Evolutionary conservation across 2,329 filamentous ascomycete genomes (phyloP).

Genomic region (Talaromyces sp.): DNA sequence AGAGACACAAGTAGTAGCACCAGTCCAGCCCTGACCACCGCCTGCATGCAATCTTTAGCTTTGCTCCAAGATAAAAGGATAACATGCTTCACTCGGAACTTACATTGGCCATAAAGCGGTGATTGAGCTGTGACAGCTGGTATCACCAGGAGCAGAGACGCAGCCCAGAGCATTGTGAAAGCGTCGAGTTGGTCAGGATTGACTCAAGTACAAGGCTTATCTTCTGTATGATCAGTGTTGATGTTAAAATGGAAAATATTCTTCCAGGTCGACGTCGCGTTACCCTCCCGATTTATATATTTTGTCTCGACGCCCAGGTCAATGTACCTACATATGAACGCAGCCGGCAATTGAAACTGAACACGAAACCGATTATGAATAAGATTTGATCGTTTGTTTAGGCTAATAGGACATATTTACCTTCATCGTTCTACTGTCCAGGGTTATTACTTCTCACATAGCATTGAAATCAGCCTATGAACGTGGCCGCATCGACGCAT

Average conservation of each 20-base stretch:
- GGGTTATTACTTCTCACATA: background rate
- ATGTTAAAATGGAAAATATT: background rate
- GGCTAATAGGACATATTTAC: background rate
- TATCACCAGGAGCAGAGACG: slow-evolving; percentile 6
- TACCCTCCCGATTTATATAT: background rate
- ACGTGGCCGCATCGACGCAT: background rate
- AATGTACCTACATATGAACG: background rate
- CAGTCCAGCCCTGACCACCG: background rate
- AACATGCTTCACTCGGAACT: background rate
- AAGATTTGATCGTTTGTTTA: background rate
- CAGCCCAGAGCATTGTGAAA: slow-evolving; percentile 2
- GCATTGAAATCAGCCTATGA: background rate
- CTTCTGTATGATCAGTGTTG: background rate
- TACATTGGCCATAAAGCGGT: slow-evolving; percentile 8
- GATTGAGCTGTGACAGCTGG: slow-evolving; percentile 8
- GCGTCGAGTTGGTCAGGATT: background rate
- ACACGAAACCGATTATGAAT: background rate
- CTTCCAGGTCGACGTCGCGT: background rate
- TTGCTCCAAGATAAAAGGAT: background rate
- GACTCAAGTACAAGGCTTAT: background rate
- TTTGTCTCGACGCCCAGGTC: too few species aligned
- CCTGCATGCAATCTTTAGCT: background rate
- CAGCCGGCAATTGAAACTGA: background rate
- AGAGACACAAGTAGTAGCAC: background rate
- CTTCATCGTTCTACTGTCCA: background rate